These are phyloP conservation scores for Populus hybrid DNA, from an alignment of 441 rosid genomes.

Conservation along the genomic window DNA sequence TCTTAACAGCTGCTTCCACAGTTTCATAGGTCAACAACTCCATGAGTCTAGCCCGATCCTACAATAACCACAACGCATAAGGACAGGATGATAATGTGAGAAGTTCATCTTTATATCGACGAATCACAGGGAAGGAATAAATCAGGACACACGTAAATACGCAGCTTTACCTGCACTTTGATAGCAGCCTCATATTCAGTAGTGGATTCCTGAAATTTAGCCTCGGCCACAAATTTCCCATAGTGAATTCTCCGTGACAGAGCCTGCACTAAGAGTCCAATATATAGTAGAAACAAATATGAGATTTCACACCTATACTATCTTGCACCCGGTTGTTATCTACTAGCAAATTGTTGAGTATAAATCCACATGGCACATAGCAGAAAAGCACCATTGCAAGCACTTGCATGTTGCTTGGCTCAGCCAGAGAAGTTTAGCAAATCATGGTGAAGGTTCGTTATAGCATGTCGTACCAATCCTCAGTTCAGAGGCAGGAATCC, in stretches of 20 bases:
- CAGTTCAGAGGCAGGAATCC: no score
- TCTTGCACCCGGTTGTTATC: no score
- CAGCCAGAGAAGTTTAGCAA: background rate
- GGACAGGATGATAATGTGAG: background rate
- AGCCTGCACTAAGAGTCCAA: conserved; percentile 33
- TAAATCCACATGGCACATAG: no score
- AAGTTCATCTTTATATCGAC: background rate
- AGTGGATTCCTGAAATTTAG: conserved; percentile 64
- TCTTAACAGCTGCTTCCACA: conserved; percentile 59
- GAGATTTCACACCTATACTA: no score
- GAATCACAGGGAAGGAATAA: background rate
- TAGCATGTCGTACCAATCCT: background rate
- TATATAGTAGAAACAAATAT: no score
- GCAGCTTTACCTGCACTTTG: conserved; percentile 43
- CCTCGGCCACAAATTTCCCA: conserved; percentile 85
- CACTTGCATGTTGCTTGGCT: background rate
- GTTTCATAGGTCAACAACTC: conserved; percentile 49
- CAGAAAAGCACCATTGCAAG: background rate
- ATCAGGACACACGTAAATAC: background rate
- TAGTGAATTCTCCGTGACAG: conserved; percentile 81
- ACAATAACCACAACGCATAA: conserved; percentile 10
- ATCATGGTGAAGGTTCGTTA: background rate
- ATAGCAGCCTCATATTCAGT: conserved; percentile 50
- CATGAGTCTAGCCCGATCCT: conserved; percentile 59
- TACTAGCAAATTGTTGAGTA: no score